Evolutionary conservation across 768 basidiomycete species (phyloP).

Genomic region (Suillus placidus): DNA sequence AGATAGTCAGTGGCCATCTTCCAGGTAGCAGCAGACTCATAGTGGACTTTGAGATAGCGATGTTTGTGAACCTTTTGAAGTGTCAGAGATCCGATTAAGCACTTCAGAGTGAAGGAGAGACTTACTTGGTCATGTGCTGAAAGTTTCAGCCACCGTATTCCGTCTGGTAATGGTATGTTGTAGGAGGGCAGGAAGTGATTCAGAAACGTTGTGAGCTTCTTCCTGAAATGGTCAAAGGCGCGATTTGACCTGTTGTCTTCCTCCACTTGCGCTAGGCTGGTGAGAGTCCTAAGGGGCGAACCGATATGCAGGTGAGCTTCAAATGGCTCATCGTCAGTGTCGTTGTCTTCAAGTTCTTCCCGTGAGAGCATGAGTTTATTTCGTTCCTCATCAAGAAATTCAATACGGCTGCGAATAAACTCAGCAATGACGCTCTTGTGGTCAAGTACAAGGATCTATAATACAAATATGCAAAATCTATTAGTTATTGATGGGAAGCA

Average conservation of each 20-base stretch:
- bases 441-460: not conserved
- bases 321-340: not conserved
- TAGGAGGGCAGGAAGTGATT: slow-evolving; percentile 8
- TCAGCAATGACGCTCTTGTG: not conserved
- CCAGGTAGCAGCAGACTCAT: not conserved
- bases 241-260: slow-evolving; percentile 1
- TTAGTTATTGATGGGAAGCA: not conserved
- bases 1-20: slow-evolving; percentile 4
- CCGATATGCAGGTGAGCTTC: not conserved
- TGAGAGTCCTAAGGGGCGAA: not conserved
- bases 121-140: not conserved
- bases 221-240: slow-evolving; percentile 7
- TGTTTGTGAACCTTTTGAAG: not conserved
- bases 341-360: not conserved
- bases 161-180: slow-evolving; percentile 1
- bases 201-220: slow-evolving; percentile 8
- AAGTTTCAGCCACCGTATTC: not conserved
- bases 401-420: not conserved
- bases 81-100: not conserved
- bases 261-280: not conserved
- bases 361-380: not conserved
- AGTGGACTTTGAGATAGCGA: slow-evolving; percentile 7
- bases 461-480: not conserved
- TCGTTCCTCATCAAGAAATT: not conserved
- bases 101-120: not conserved